phyloP scores from a whole-genome alignment of 2,329 filamentous ascomycete genomes.

The Curvularia sp. region DNA sequence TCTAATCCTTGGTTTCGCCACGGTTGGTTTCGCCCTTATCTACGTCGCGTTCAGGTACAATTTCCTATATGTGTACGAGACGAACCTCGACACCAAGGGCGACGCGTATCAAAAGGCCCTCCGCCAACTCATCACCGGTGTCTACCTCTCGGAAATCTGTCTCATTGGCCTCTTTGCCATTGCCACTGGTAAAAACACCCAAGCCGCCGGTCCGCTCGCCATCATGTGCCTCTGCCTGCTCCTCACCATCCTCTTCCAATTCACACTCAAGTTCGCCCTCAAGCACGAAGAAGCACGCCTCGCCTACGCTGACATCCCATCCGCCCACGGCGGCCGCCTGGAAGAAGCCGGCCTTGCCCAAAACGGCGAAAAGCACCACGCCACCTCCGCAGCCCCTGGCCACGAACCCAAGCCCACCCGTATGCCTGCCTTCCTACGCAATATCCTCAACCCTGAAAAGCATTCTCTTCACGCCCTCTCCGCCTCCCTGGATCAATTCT shows the following conservation, averaged over 20 bases:
- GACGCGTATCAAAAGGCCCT: slow-evolving; percentile 56
- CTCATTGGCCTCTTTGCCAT: slow-evolving; percentile 58
- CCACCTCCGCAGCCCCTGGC: slow-evolving; percentile 5
- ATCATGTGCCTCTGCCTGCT: slow-evolving; percentile 53
- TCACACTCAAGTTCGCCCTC: slow-evolving; percentile 46
- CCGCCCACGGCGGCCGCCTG: slow-evolving; percentile 24
- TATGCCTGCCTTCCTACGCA: slow-evolving; percentile 43
- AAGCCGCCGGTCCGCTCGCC: slow-evolving; percentile 51
- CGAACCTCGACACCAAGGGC: slow-evolving; percentile 56
- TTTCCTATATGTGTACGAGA: slow-evolving; percentile 58
- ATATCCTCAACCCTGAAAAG: slow-evolving; percentile 46
- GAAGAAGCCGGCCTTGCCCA: slow-evolving; percentile 32
- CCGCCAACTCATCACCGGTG: slow-evolving; percentile 55
- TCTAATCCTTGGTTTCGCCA: slow-evolving; percentile 56
- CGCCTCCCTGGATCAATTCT: slow-evolving; percentile 42
- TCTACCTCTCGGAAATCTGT: slow-evolving; percentile 58
- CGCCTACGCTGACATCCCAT: slow-evolving; percentile 36
- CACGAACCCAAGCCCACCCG: slow-evolving; percentile 34
- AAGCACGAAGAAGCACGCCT: slow-evolving; percentile 40
- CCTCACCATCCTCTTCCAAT: slow-evolving; percentile 52
- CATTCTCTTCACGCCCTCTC: slow-evolving; percentile 41
- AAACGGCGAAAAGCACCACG: slow-evolving; percentile 19
- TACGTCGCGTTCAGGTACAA: slow-evolving; percentile 60
- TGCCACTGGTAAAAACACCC: slow-evolving; percentile 42
- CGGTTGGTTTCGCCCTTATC: slow-evolving; percentile 53